Base-by-base conservation (phyloP, 2,329 filamentous ascomycete genomes). In the Fusarium armeniacum region DNA sequence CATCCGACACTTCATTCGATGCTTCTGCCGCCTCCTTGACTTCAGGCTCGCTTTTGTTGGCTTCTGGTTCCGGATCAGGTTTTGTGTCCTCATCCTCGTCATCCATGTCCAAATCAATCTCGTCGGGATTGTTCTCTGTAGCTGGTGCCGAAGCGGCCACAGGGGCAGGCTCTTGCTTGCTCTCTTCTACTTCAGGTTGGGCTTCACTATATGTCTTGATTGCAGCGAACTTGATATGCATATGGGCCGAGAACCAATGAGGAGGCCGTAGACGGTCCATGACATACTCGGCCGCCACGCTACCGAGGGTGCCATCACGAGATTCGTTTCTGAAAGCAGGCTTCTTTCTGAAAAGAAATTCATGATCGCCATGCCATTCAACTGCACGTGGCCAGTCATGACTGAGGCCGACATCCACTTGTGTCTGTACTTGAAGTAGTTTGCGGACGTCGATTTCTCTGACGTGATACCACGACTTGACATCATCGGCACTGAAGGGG, bases 341-440 rank as follows among this genome's bases (percentile, higher is more conserved):
- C 82, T 98, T 98, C 77, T 84, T 87, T 32, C 81, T 83, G 77
- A 94, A 97, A 2, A 99, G 82, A 43, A 83, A 81, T 49, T 85
- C 81, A 47, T 86, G 81, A 76, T 98, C 86, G 7, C 96, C 96
- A 68, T 89, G 86, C 77, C 88, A 89, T 80, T 97, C 96, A 56
- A 98, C 88, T 1, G 86, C 90, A 51, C 90, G 88, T 1, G 96
- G 96, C 96, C 96, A 99, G 81, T 99, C 96, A 77, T 99, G 96
- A 73, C 94, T 98, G 55, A 99, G 81, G 4, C 94, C 94, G 45
- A 99, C 83, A 72, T 99, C 96, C 38, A 98, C 90, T 76, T 97
- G 95, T 20, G 92, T 93, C n/a, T 89, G 87, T 33, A 98, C 76
- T 75, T 94, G 90, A 40, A 98, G 83, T 35, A 99, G 82, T 80